Base-by-base conservation (phyloP, 2,329 filamentous ascomycete genomes). In the Raffaelea albimanens region DNA sequence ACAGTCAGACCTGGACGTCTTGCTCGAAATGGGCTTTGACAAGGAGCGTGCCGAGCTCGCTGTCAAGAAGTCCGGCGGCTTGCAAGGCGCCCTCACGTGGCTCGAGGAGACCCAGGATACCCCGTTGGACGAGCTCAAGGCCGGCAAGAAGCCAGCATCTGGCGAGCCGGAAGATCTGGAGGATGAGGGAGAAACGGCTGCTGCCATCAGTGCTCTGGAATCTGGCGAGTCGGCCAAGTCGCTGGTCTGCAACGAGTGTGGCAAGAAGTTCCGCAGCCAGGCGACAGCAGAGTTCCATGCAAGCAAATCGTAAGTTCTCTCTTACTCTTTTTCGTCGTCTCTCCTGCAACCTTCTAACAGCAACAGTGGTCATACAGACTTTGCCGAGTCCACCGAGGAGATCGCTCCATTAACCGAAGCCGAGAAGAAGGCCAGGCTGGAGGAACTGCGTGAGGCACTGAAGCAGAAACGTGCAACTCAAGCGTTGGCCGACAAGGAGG, bases 81-180 rank as follows among this genome's bases (percentile, higher is more conserved):
- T 96, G 42, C 84, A 93, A 62, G 85, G 83, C 56, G 93, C 93
- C 45, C 77, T 98, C 49, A 87, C 95, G 68, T 98, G 93, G 93
- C 78, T 98, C 2, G 90, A 95, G 62, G 79, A 85, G 57, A 95
- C 94, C 62, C 83, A 94, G 62, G 88, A 95, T 64, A 95, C 86
- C 57, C 75, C 86, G 1, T 63, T 95, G 39, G 89, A 96, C 34
- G 83, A 95, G 49, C 82, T 97, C 2, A 31, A 38, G 8, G 16
- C 36, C 9, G 43, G 43, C 18, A 29, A 7, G 13, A 10, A 8
- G 8, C 9, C 8, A 7, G 43, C 46, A 2, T 34, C 48, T 3
- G 33, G 25, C 16, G 69, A 69, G 3, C 58, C 56, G 14, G 62
- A 63, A 1, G 65, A 63, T 3, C 59, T 61, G 20, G 73, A 63